Base-by-base conservation (phyloP, 768 basidiomycete species). In the Podaxis sp. region DNA sequence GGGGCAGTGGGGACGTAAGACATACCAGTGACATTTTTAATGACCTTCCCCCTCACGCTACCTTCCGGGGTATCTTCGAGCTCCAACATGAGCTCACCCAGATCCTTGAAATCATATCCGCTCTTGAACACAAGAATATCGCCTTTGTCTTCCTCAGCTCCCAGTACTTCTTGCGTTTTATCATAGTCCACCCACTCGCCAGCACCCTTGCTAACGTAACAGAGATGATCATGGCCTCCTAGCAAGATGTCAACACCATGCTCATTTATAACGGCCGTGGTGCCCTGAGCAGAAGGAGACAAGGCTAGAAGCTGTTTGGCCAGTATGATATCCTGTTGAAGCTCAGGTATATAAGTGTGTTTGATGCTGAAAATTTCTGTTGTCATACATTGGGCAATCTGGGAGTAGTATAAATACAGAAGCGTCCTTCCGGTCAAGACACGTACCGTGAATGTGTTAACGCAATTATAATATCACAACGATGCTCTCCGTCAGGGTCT, bases 211-310 rank as follows among this genome's bases (percentile, higher is more conserved):
- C 87, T 84, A 44, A 83, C 80, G 68, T 83, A 93, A 73, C 91
- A 93, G 2, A 89, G 74, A 63, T 96, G 94, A 68, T 96, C 94
- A 66, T 96, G 94, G 1, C 94, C 94, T 3, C 94, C 94, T 2
- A 95, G 80, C 42, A 95, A 72, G 25, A 95, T 73, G 68, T 95
- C 94, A 1, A 88, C 88, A 5, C 94, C 94, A 63, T 96, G 93
- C 50, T 76, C 69, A 46, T 73, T 70, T 18, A 74, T 74, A 44
- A 89, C 77, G 1, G 81, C 65, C 4, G 66, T 66, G 2, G 62
- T 61, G 35, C 74, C 55, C 67, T 87, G 87, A 16, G 75, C 77
- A 11, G 78, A 73, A 1, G 89, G 84, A 3, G 88, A 86, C 21
- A 79, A 72, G 0, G 87, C 88, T 23, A 79, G 67, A 1, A 91